Conservation (phyloP, 2,329 filamentous ascomycete species). For the Coniella vitis region DNA sequence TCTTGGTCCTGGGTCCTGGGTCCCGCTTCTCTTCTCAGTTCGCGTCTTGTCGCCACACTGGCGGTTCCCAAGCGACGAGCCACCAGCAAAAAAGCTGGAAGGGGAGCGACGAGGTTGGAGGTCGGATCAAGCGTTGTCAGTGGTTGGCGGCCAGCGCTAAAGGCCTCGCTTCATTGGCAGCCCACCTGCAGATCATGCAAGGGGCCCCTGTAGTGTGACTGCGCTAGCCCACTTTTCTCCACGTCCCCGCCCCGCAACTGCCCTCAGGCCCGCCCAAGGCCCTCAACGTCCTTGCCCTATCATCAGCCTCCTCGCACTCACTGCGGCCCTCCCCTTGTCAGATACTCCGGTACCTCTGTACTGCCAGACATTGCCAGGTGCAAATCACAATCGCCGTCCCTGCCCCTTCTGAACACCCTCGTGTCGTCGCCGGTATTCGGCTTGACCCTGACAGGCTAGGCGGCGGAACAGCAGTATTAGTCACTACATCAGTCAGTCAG, state of each 20-base stretch:
- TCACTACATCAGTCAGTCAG: neutral
- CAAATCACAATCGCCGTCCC: neutral
- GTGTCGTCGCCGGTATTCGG: neutral
- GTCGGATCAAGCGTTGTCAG: neutral
- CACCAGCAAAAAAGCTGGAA: no score
- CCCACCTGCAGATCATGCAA: neutral
- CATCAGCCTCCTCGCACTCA: neutral
- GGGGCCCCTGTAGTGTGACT: conserved; percentile 4
- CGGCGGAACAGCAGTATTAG: neutral
- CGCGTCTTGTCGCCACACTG: no score
- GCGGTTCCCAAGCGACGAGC: no score
- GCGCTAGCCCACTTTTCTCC: conserved; percentile 4
- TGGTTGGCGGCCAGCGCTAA: neutral
- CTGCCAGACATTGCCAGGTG: neutral
- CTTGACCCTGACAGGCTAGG: neutral
- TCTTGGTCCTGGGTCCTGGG: no score
- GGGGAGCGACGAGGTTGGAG: neutral
- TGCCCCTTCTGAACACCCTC: neutral
- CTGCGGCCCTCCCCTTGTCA: neutral
- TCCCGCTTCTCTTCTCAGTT: no score
- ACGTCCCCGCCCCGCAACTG: neutral
- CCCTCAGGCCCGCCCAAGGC: neutral
- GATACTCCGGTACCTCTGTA: neutral
- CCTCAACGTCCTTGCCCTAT: neutral
- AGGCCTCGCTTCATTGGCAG: neutral